Evolutionary conservation across 768 basidiomycete genomes (phyloP).

Genomic region (Dioszegia crocea): DNA sequence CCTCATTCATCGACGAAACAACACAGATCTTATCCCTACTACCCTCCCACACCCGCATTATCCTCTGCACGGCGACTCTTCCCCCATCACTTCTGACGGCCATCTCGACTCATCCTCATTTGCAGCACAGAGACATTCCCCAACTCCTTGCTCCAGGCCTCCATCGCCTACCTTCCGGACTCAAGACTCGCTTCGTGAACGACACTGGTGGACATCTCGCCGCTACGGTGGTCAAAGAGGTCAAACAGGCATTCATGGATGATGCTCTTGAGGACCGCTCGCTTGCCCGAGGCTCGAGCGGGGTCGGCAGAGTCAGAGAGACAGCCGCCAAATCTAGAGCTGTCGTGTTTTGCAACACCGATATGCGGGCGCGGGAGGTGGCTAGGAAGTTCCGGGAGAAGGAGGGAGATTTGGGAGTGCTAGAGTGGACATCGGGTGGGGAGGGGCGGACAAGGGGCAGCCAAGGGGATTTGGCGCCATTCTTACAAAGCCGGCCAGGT

Average conservation of each 20-base stretch:
- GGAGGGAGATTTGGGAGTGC: constrained; percentile 61
- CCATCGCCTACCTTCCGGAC: constrained; percentile 68
- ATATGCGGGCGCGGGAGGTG: constrained; percentile 63
- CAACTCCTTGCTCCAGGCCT: constrained; percentile 70
- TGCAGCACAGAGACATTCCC: constrained; percentile 13
- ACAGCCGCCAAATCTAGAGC: constrained; percentile 61
- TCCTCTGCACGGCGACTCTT: constrained; percentile 82
- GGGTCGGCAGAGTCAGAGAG: constrained; percentile 17
- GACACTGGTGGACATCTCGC: constrained; percentile 72
- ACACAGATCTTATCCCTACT: constrained; percentile 67
- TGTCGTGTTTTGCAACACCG: constrained; percentile 78
- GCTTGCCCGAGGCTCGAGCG: not conserved
- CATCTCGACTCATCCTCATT: constrained; percentile 48
- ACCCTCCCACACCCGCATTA: constrained; percentile 61
- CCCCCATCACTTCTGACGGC: constrained; percentile 62
- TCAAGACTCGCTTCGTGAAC: constrained; percentile 67
- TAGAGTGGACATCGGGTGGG: constrained; percentile 58
- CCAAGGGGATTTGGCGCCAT: constrained; percentile 72
- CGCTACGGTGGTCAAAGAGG: constrained; percentile 70
- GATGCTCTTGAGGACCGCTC: constrained; percentile 34
- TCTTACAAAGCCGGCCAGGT: constrained; percentile 52
- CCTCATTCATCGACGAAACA: constrained; percentile 75
- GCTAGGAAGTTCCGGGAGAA: constrained; percentile 59
- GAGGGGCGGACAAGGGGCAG: constrained; percentile 62
- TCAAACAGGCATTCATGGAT: constrained; percentile 67